Conservation (phyloP, 148 eudicot species). For the Drosera capensis region DNA sequence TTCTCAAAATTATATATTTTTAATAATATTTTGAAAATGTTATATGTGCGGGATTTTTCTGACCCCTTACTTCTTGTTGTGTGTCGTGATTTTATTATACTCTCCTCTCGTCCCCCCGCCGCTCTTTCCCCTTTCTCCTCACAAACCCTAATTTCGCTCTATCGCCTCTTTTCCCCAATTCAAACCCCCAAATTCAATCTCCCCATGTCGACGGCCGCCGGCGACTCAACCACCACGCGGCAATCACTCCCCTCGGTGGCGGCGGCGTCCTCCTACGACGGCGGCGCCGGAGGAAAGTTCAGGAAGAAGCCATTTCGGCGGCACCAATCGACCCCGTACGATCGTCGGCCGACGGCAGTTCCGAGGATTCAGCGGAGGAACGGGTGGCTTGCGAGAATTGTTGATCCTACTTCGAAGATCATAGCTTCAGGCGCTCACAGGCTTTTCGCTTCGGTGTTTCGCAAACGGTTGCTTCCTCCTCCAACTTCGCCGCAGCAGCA, state of each 20-base stretch:
- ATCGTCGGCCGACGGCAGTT: slow-evolving; percentile 60
- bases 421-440: slow-evolving; percentile 47
- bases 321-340: slow-evolving; percentile 44
- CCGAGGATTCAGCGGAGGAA: slow-evolving; percentile 25
- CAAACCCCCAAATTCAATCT: too few species aligned
- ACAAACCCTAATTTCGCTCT: too few species aligned
- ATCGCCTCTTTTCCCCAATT: too few species aligned
- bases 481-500: too few species aligned
- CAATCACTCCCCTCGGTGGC: too few species aligned
- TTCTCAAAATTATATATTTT: too few species aligned
- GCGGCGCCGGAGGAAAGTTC: slow-evolving; percentile 60
- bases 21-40: too few species aligned
- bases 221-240: slow-evolving; percentile 11
- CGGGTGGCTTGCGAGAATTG: slow-evolving; percentile 61
- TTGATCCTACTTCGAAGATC: slow-evolving; percentile 72
- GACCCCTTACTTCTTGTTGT: too few species aligned
- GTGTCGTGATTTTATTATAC: too few species aligned
- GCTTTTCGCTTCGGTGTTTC: slow-evolving; percentile 51
- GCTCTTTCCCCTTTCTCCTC: too few species aligned
- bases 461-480: slow-evolving; percentile 50
- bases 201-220: slow-evolving; percentile 4
- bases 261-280: slow-evolving; percentile 17
- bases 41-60: too few species aligned
- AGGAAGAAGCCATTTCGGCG: slow-evolving; percentile 25
- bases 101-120: too few species aligned